These are phyloP conservation scores for Tetrahymena borealis DNA, from an alignment of 73 alveolate genomes.

Conservation along the genomic window DNA sequence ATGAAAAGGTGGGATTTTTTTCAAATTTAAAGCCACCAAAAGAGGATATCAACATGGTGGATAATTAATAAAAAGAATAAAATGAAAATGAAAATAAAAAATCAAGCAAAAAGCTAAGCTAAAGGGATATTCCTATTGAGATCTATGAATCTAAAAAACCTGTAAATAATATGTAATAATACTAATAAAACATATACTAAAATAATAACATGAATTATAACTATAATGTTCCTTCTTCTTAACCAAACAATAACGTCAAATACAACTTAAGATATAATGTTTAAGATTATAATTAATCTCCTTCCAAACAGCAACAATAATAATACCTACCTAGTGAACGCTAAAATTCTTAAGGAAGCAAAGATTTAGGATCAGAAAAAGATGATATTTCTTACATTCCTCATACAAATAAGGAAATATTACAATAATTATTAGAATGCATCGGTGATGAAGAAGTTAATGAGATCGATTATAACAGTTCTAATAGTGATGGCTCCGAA, in stretches of 20 bases:
- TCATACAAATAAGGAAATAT: background rate
- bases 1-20: background rate
- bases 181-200: background rate
- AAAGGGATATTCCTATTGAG: background rate
- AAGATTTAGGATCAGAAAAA: background rate
- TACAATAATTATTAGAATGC: background rate
- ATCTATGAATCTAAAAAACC: background rate
- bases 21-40: background rate
- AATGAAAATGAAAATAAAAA: background rate
- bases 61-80: background rate
- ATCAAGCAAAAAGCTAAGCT: background rate
- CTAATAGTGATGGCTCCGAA: background rate
- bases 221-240: background rate
- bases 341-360: background rate
- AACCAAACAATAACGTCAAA: background rate
- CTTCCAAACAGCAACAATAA: background rate
- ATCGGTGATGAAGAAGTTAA: background rate
- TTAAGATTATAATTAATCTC: background rate
- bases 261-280: background rate
- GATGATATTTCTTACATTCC: background rate
- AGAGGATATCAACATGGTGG: background rate
- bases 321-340: background rate
- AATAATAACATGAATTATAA: background rate
- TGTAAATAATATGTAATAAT: background rate
- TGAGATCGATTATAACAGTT: background rate